Percentiles rank a stretch among this genome's conserved stretches.
These are phyloP conservation scores for Colletotrichum camelliae DNA, from an alignment of 2,329 filamentous ascomycete species.

Conservation along the genomic window DNA sequence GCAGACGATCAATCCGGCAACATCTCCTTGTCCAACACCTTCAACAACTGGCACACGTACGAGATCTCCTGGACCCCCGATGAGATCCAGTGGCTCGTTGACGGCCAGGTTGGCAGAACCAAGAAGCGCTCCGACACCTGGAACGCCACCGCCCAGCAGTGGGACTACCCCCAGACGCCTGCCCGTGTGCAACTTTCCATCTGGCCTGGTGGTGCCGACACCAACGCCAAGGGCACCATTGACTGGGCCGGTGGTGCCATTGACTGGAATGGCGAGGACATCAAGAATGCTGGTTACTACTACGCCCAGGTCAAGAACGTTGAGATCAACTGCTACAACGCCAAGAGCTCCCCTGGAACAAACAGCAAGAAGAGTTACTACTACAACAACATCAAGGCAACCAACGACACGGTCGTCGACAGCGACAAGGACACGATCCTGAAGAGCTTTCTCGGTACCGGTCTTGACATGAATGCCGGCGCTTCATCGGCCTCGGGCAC, in stretches of 20 bases:
- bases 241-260: conserved; percentile 91
- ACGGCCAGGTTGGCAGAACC: conserved; percentile 78
- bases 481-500: conserved; percentile 22
- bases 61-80: conserved; percentile 94
- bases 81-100: conserved; percentile 82
- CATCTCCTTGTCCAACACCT: conserved; percentile 73
- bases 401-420: conserved; percentile 80
- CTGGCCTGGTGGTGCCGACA: conserved; percentile 86
- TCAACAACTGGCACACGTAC: conserved; percentile 83
- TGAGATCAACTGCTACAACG: conserved; percentile 84
- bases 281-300: conserved; percentile 86
- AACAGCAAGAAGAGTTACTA: conserved; percentile 77
- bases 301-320: conserved; percentile 81
- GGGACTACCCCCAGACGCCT: conserved; percentile 89
- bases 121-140: conserved; percentile 81
- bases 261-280: conserved; percentile 83
- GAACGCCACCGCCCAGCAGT: conserved; percentile 83
- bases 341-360: conserved; percentile 64
- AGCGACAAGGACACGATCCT: conserved; percentile 78
- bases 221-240: conserved; percentile 84
- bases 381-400: conserved; percentile 68
- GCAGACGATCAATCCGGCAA: conserved; percentile 79
- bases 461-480: conserved; percentile 70
- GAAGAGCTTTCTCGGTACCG: conserved; percentile 80
- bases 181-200: conserved; percentile 90